Base-by-base conservation (phyloP, 495 filamentous ascomycete genomes). In the Podospora pseudoanserina region DNA sequence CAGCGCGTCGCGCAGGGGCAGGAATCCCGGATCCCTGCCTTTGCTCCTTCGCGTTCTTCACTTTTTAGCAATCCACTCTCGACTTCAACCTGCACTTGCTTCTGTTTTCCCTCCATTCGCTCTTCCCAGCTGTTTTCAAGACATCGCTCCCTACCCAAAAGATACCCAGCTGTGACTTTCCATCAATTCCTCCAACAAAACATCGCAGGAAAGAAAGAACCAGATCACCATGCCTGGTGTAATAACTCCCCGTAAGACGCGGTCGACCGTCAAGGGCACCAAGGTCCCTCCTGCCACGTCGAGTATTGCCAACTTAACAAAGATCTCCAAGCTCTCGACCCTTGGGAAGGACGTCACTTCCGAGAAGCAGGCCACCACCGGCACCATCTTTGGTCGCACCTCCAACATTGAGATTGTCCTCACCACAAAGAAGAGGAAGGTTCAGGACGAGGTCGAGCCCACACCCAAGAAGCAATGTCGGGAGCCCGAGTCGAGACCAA, bases 311-410 rank as follows among this genome's bases (percentile, higher is more conserved):
- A 79, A 65, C 67, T 82, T 80, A 69, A 67, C 74, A 28, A 80
- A 79, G 63, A 69, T 82, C 66, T 82, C 82, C 4, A 82, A 82
- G 72, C 65, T 65, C 20, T 68, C 77, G 30, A 67, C 67, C 3
- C 19, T 66, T 23, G 72, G 74, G 49, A 82, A 84, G 68, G 73
- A 79, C 67, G 18, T 55, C 32, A 27, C 60, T 15, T 15, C 27
- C n/a, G 63, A 70, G 34, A 73, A 75, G 39, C 18, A 49, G 39
- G 39, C 39, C 39, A 49, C 13, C 39, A 23, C 65, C 16, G 66
- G 61, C 18, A 20, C 72, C 4, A 16, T 67, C 34, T 58, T 60
- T 1, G 30, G 34, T 34, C 73, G 69, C 62, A 70, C 73, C 49
- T 63, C 75, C 67, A 65, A 71, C n/a, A 75, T 76, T 60, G 76